phyloP scores from a whole-genome alignment of 2,329 filamentous ascomycete genomes.

The Sporothrix protearum region DNA sequence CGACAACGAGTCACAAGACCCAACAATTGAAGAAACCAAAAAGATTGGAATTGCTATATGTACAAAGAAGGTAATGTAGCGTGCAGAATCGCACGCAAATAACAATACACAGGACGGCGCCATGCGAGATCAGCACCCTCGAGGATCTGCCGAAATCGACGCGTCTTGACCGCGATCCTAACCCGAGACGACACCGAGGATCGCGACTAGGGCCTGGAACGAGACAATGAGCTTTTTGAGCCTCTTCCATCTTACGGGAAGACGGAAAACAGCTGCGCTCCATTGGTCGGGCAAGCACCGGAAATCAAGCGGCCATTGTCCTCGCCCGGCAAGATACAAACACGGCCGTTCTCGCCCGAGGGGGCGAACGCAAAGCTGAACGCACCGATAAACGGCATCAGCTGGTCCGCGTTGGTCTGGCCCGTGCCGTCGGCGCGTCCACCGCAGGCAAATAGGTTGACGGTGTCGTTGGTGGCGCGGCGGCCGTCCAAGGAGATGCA shows the following conservation, averaged over 20 bases:
- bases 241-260: slow-evolving; percentile 26
- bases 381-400: slow-evolving; percentile 46
- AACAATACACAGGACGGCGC: not conserved
- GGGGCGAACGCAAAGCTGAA: slow-evolving; percentile 46
- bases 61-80: not conserved
- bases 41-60: not conserved
- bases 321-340: slow-evolving; percentile 43
- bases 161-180: not conserved
- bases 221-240: not conserved
- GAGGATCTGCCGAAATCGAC: not conserved
- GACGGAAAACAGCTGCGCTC: slow-evolving; percentile 35
- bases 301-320: slow-evolving; percentile 31
- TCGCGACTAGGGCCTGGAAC: not conserved
- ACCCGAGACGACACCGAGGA: not conserved
- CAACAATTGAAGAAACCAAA: not conserved
- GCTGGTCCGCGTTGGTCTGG: slow-evolving; percentile 46
- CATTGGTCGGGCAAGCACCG: slow-evolving; percentile 35
- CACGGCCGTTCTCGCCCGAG: slow-evolving; percentile 41
- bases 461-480: slow-evolving; percentile 43
- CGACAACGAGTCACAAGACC: not conserved
- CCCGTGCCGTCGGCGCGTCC: slow-evolving; percentile 49
- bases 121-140: not conserved
- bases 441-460: slow-evolving; percentile 51
- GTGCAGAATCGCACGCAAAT: not conserved
- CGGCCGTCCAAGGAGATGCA: slow-evolving; percentile 50